Base-by-base conservation (phyloP, 768 basidiomycete genomes). In the Xerocomus potaroensis region DNA sequence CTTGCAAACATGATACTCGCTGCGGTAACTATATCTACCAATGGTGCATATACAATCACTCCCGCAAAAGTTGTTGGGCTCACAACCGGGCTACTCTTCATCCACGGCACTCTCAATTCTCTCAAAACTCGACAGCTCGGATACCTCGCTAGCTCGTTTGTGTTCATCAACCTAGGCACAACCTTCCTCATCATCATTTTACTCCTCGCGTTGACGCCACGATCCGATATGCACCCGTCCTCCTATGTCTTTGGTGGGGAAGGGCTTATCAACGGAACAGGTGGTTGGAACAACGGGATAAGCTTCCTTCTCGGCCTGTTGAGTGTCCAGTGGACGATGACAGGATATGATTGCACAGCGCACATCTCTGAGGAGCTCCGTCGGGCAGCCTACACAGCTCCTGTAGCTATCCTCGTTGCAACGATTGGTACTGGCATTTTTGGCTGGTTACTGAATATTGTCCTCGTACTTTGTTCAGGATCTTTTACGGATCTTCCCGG, bases 381-480 rank as follows among this genome's bases (percentile, higher is more conserved):
- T 53, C 71, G 74, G 37, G 78, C 78, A 2, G 78, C 78, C 1
- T 72, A 74, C 43, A 70, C 75, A 16, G 70, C 71, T 16, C 72
- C 72, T 29, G 63, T 60, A 19, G 72, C 77, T 5, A 73, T 75
- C 49, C 65, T 75, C 51, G 67, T 69, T 15, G 71, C 75, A 21
- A 68, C 66, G 18, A 60, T 76, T 29, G 76, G 76, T 23, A 76
- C 75, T 0, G 71, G 69, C 34, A 53, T 74, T n/a, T 58, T 75
- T 41, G 79, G 81, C 29, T 83, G 81, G 81, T 53, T 84, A n/a
- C 75, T 83, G 45, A 84, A 84, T 61, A 79, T 84, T 50, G 72
- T 72, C 3, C 61, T 83, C 34, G 67, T 83, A 9, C 68, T 83
- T n/a, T 83, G 79, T 60, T 77, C 77, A 1, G 79, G 79, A 9